Conservation (phyloP, 306 rosid species). For the Casuarina glauca region DNA sequence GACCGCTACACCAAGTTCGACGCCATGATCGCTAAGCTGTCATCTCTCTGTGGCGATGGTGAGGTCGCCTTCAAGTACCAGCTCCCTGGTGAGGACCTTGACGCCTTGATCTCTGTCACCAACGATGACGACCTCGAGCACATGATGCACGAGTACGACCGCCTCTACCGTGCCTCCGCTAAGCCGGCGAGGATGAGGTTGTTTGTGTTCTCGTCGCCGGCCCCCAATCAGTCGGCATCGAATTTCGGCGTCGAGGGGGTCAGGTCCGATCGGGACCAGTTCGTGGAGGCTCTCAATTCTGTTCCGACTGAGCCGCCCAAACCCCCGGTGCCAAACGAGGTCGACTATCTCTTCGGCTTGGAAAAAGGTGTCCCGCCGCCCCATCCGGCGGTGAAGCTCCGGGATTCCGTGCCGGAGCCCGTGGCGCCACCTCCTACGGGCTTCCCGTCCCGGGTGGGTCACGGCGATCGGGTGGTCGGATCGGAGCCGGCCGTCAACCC, state of each 20-base stretch:
- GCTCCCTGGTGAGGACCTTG: conserved; percentile 95
- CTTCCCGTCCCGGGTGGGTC: conserved; percentile 31
- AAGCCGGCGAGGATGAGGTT: conserved; percentile 80
- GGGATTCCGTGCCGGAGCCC: conserved; percentile 50
- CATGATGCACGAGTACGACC: conserved; percentile 97
- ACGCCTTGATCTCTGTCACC: conserved; percentile 84
- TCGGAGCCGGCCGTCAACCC: conserved; percentile 46
- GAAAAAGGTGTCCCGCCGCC: conserved; percentile 48
- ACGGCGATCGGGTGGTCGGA: conserved; percentile 39
- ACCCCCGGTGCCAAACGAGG: conserved; percentile 40
- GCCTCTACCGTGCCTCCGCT: conserved; percentile 67
- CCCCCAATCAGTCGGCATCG: conserved; percentile 1
- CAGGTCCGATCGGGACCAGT: conserved; percentile 51
- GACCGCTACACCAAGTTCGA: conserved; percentile 68
- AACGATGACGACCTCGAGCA: conserved; percentile 94
- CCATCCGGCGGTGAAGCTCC: conserved; percentile 31
- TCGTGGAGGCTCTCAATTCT: conserved; percentile 55
- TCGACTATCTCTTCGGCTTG: conserved; percentile 62
- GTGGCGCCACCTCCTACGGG: conserved; percentile 42
- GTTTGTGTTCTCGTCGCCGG: conserved; percentile 48
- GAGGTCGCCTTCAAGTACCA: conserved; percentile 85
- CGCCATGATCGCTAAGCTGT: conserved; percentile 58
- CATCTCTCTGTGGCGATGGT: conserved; percentile 49
- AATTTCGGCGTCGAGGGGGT: conserved; percentile 43
- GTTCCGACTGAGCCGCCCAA: conserved; percentile 46